Base-by-base conservation (phyloP, 352 stramenopile species). In the Phytopythium montanum region DNA sequence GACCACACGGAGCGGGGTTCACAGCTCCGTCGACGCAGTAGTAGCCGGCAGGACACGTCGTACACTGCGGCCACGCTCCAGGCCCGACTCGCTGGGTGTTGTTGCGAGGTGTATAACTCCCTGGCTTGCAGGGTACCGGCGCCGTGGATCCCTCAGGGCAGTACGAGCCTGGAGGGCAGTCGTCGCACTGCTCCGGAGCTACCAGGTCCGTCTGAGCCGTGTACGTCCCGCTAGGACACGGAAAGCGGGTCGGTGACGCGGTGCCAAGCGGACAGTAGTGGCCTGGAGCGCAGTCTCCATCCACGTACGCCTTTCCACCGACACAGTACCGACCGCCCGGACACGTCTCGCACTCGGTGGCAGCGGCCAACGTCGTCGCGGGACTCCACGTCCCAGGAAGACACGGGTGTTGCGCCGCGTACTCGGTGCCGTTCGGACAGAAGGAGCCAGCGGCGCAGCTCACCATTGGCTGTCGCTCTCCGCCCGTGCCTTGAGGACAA, bases 251-350 rank as follows among this genome's bases (percentile, higher is more conserved):
- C 7, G 73, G 61, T 0, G 73, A 81, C 7, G 73, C 65, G 2
- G 92, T 96, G 16, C 75, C 79, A 18, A 95, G 68, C 13, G 89
- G 90, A 64, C 94, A 98, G 59, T 97, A 98, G 63, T 98, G 72
- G 0, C 94, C 94, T 0, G 86, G 53, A 38, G 76, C 79, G 61
- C 85, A 94, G 36, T 56, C 70, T 14, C 83, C 85, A 51, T 94
- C 85, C 34, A 93, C 79, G 45, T 72, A 81, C 2, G 77, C 82
- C 34, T 92, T 94, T 5, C 76, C 87, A 21, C 88, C 90, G 38
- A 77, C 69, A 54, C 93, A 98, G 64, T 94, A 98, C 54, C 80
- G 85, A 23, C 94, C 94, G 19, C 75, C 73, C 0, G 89, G 76
- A 31, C 91, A 97, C 18, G 83, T 72, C 33, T 88, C 68, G 59